Percentiles rank a stretch among this genome's conserved stretches.
Conservation (phyloP, 805 yeast genomes). For the Clavispora santaluciae region DNA sequence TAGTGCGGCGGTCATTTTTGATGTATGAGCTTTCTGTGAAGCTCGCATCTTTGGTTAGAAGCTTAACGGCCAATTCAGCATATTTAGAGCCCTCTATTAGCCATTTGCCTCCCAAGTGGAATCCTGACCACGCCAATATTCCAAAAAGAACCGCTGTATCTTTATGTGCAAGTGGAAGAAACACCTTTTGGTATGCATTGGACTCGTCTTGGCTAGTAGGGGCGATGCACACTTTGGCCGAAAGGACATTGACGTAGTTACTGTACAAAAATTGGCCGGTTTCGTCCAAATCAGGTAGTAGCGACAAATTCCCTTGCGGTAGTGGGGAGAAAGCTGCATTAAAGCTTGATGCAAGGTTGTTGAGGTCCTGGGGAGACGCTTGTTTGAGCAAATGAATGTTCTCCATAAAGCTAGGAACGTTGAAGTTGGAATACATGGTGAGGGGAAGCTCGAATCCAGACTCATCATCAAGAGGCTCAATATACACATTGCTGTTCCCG, state of each 20-base stretch:
- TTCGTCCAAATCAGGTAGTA: constrained; percentile 13
- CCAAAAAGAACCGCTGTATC: constrained; percentile 49
- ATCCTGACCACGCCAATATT: constrained; percentile 52
- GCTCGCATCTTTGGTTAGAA: constrained; percentile 25
- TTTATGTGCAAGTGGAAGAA: constrained; percentile 50
- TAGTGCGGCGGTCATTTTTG: constrained; percentile 26
- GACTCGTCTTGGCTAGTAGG: constrained; percentile 41
- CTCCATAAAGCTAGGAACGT: constrained; percentile 12
- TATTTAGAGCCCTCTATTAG: constrained; percentile 45
- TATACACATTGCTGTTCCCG: too few relatives aligned
- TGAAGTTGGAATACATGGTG: constrained; percentile 4
- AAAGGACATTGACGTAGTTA: constrained; percentile 44
- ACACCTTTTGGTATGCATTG: constrained; percentile 48
- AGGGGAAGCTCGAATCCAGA: neutral
- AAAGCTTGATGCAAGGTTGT: constrained; percentile 13
- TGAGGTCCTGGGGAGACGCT: constrained; percentile 5
- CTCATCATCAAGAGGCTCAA: neutral
- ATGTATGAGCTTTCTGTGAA: constrained; percentile 18
- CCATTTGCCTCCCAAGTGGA: constrained; percentile 45
- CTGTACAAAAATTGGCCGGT: constrained; percentile 34
- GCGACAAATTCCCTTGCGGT: constrained; percentile 21
- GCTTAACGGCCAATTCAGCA: constrained; percentile 43
- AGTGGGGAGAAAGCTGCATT: constrained; percentile 22
- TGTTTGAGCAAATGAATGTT: constrained; percentile 9
- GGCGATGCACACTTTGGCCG: constrained; percentile 42